phyloP scores from a whole-genome alignment of 2,329 filamentous ascomycete species.

The Aspergillus quadricinctus region DNA sequence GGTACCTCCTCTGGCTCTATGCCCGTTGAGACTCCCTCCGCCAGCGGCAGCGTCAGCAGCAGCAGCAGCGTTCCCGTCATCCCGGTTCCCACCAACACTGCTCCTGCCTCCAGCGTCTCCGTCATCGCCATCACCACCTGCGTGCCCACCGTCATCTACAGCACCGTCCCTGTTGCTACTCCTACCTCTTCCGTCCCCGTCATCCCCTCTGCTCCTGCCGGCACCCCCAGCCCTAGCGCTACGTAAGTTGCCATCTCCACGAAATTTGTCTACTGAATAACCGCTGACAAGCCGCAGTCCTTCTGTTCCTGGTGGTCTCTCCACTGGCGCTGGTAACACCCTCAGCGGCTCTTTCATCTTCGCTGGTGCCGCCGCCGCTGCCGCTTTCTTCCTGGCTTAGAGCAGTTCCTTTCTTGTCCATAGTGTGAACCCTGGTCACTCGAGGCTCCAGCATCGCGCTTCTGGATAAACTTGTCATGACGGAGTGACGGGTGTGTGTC shows the following conservation, averaged over 20 bases:
- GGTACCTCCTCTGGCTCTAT: conserved; percentile 18
- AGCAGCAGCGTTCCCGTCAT: conserved; percentile 21
- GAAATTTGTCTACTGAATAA: background rate
- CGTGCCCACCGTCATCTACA: conserved; percentile 28
- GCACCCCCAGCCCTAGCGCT: conserved; percentile 7
- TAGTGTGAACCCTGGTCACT: conserved; percentile 25
- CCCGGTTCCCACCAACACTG: conserved; percentile 6
- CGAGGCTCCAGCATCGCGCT: conserved; percentile 4
- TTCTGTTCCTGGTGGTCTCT: conserved; percentile 14
- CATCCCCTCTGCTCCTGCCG: conserved; percentile 13
- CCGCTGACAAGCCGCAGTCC: conserved; percentile 9
- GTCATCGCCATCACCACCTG: conserved; percentile 31
- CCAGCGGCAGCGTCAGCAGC: conserved; percentile 25
- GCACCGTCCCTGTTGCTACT: conserved; percentile 16
- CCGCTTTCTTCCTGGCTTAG: conserved; percentile 32
- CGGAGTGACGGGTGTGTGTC: conserved; percentile 9
- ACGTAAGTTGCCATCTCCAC: conserved; percentile 12
- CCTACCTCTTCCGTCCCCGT: conserved; percentile 14
- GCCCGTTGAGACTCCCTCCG: conserved; percentile 27
- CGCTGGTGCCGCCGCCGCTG: conserved; percentile 28
- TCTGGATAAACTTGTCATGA: conserved; percentile 4
- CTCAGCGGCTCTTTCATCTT: conserved; percentile 26
- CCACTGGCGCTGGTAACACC: conserved; percentile 29
- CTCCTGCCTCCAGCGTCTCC: conserved; percentile 16
- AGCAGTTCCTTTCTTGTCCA: conserved; percentile 23